Conservation (phyloP, 345 rosid genomes). For the Populus ilicifolia region DNA sequence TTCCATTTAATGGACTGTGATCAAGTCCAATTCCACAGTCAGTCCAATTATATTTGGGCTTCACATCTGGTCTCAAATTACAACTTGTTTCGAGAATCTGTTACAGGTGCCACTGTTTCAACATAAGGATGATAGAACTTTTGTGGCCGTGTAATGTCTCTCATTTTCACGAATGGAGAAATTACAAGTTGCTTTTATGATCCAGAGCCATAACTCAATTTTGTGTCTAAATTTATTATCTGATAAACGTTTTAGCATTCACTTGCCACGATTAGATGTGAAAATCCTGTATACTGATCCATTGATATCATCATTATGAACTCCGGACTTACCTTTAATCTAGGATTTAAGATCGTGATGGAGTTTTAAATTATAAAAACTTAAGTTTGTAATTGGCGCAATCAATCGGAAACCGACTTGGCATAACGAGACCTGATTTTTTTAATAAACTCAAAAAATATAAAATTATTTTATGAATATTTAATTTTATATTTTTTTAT, state of each 20-base stretch:
- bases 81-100: background rate
- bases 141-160: constrained; percentile 89
- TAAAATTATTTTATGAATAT: no score
- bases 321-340: accelerated
- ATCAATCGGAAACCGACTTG: accelerated
- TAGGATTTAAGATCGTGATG: accelerated
- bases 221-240: no score
- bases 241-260: background rate
- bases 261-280: no score
- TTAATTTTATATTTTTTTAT: no score
- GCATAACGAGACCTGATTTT: no score
- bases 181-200: constrained; percentile 42
- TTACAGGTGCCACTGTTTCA: constrained; percentile 87
- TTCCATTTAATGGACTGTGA: background rate
- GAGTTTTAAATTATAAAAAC: no score
- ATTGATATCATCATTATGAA: no score
- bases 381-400: accelerated
- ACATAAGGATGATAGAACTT: constrained; percentile 95
- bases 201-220: background rate
- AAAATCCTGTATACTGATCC: no score
- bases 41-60: background rate
- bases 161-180: constrained; percentile 94
- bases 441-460: no score
- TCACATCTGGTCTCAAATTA: no score
- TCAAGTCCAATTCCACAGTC: background rate